Conservation (phyloP, 1,284 basidiomycete species). For the Cystobasidium slooffiae region DNA sequence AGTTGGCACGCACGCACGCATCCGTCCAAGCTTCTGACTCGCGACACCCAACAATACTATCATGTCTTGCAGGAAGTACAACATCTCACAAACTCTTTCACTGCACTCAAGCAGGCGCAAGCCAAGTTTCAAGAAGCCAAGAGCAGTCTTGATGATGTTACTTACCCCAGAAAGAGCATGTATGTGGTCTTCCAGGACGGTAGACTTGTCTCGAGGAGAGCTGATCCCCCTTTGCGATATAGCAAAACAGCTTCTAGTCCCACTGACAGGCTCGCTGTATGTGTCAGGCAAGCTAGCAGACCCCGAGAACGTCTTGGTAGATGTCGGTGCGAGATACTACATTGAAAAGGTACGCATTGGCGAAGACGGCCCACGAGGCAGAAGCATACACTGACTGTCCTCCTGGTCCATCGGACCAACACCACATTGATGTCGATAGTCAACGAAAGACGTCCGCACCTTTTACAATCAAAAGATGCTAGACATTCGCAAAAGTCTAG, state of each 20-base stretch:
- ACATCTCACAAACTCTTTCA: slow-evolving; percentile 88
- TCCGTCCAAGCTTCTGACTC: background rate
- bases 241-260: slow-evolving; percentile 88
- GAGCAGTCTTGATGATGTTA: slow-evolving; percentile 78
- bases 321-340: slow-evolving; percentile 95
- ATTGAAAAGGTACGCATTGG: slow-evolving; percentile 85
- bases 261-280: slow-evolving; percentile 91
- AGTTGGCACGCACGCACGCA: background rate
- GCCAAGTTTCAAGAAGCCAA: slow-evolving; percentile 88
- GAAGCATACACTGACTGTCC: too few relatives aligned
- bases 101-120: slow-evolving; percentile 89
- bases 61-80: slow-evolving; percentile 74
- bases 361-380: too few relatives aligned
- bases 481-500: slow-evolving; percentile 66
- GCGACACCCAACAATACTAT: too few relatives aligned
- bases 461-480: slow-evolving; percentile 51
- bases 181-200: slow-evolving; percentile 60
- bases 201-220: background rate
- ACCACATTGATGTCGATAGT: slow-evolving; percentile 41
- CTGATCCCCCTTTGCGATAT: too few relatives aligned
- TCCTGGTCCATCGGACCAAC: too few relatives aligned
- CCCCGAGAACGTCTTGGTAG: slow-evolving; percentile 86
- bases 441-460: slow-evolving; percentile 51
- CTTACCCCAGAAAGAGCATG: slow-evolving; percentile 73
- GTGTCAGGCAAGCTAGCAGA: slow-evolving; percentile 88